A percentile compares a stretch with the other conserved stretches of the same genome.
Conservation (phyloP, 768 basidiomycete species). For the Lactarius trivialis region DNA sequence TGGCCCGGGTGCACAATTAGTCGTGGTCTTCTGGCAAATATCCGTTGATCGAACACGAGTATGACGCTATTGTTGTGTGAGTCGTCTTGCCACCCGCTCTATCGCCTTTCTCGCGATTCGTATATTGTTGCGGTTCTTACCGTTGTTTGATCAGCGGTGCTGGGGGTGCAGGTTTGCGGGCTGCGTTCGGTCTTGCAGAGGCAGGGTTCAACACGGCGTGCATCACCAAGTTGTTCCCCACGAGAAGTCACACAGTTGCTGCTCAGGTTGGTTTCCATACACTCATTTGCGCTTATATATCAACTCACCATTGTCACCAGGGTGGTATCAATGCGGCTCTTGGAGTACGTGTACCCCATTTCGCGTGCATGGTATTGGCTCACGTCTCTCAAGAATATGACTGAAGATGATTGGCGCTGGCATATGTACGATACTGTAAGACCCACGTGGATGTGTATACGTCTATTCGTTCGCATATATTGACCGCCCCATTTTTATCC, state of each 20-base stretch:
- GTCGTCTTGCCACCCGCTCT: constrained; percentile 30
- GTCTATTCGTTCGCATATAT: not conserved
- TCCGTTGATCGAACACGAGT: constrained; percentile 97
- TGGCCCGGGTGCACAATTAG: constrained; percentile 30
- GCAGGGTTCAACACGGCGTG: constrained; percentile 98
- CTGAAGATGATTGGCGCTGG: constrained; percentile 99
- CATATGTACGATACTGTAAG: constrained; percentile 95
- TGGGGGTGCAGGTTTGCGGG: constrained; percentile 95
- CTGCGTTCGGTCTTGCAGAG: constrained; percentile 97
- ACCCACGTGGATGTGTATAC: not conserved
- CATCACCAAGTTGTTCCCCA: constrained; percentile 98
- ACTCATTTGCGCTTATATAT: not conserved
- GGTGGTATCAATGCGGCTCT: constrained; percentile 98
- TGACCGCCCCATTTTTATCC: constrained; percentile 6
- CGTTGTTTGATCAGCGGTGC: constrained; percentile 61
- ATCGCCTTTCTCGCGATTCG: not conserved
- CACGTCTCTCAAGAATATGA: constrained; percentile 70
- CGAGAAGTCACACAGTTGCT: constrained; percentile 96
- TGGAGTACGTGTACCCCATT: constrained; percentile 51
- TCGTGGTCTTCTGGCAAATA: constrained; percentile 85
- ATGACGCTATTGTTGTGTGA: constrained; percentile 97
- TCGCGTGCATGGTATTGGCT: not conserved
- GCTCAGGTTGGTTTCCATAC: constrained; percentile 63
- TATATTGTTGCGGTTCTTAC: not conserved
- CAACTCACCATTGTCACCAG: constrained; percentile 32